Conservation (phyloP, 2,329 filamentous ascomycete genomes). For the Aspergillus bombycis region DNA sequence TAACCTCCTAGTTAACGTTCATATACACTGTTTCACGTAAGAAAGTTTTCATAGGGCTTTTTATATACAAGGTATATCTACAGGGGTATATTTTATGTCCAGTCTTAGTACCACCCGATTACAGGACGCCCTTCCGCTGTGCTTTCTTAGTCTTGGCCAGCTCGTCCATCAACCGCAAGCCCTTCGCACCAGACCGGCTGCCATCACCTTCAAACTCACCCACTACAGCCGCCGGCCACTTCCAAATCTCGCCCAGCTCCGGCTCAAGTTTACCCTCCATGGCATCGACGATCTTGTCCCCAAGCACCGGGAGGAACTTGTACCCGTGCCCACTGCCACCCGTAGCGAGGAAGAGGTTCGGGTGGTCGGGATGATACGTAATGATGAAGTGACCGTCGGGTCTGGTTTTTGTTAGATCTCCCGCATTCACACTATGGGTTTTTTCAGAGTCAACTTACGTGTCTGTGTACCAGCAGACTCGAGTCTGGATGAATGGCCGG, state of each 20-base stretch:
- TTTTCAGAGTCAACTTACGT: slow-evolving; percentile 48
- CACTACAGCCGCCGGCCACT: slow-evolving; percentile 37
- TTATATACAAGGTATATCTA: slow-evolving; percentile 3
- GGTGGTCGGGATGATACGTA: slow-evolving; percentile 66
- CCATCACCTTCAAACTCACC: slow-evolving; percentile 39
- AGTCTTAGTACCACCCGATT: not conserved
- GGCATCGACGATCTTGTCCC: slow-evolving; percentile 54
- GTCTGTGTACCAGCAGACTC: slow-evolving; percentile 77
- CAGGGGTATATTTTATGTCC: slow-evolving; percentile 2
- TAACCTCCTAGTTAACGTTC: too few relatives aligned
- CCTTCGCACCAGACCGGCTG: slow-evolving; percentile 40
- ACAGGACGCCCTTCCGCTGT: slow-evolving; percentile 28
- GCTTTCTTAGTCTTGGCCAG: slow-evolving; percentile 37
- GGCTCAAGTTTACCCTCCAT: slow-evolving; percentile 48
- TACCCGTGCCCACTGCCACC: slow-evolving; percentile 58
- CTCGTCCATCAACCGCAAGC: slow-evolving; percentile 42
- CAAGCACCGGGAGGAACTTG: slow-evolving; percentile 59
- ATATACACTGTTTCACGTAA: not conserved
- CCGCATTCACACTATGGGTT: not conserved
- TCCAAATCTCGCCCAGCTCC: slow-evolving; percentile 48
- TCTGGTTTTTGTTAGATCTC: slow-evolving; percentile 22
- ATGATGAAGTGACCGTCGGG: slow-evolving; percentile 71
- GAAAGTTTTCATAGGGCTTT: not conserved
- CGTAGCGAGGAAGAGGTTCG: slow-evolving; percentile 54
- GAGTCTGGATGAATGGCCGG: slow-evolving; percentile 63